Evolutionary conservation across 306 rosid species (phyloP).

Genomic region (Rosa persica): DNA sequence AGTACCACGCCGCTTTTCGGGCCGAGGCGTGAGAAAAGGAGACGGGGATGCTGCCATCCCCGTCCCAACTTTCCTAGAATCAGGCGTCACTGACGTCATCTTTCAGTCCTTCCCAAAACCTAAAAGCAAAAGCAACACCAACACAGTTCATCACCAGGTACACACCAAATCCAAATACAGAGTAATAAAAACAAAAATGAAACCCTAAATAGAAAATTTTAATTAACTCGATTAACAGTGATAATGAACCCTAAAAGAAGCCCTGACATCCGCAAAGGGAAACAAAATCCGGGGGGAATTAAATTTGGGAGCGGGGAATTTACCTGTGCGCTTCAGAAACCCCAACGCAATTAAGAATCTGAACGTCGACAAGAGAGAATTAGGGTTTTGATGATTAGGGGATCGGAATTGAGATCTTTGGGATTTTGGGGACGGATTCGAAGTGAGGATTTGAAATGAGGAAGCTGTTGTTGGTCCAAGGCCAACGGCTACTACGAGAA

Average conservation of each 20-base stretch:
- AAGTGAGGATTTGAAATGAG: slow-evolving; percentile 24
- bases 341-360: background rate
- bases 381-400: background rate
- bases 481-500: slow-evolving; percentile 36
- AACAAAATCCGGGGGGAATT: background rate
- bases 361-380: background rate
- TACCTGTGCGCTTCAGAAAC: slow-evolving; percentile 2
- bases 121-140: slow-evolving; percentile 2
- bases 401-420: background rate
- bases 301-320: background rate
- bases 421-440: background rate
- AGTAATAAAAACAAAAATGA: too few species aligned
- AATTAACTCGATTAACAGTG: background rate
- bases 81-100: slow-evolving; percentile 71
- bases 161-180: background rate
- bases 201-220: background rate
- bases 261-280: slow-evolving; percentile 6
- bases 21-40: slow-evolving; percentile 91
- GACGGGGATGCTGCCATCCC: slow-evolving; percentile 69
- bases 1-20: slow-evolving; percentile 72
- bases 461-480: background rate
- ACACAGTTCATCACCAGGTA: background rate
- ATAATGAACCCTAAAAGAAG: background rate
- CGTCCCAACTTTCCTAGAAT: slow-evolving; percentile 69
- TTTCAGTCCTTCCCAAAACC: slow-evolving; percentile 9